A percentile compares a stretch with the other conserved stretches of the same genome.
These are phyloP conservation scores for Colletotrichum destructivum DNA, from an alignment of 2,329 filamentous ascomycete species.

Conservation along the genomic window DNA sequence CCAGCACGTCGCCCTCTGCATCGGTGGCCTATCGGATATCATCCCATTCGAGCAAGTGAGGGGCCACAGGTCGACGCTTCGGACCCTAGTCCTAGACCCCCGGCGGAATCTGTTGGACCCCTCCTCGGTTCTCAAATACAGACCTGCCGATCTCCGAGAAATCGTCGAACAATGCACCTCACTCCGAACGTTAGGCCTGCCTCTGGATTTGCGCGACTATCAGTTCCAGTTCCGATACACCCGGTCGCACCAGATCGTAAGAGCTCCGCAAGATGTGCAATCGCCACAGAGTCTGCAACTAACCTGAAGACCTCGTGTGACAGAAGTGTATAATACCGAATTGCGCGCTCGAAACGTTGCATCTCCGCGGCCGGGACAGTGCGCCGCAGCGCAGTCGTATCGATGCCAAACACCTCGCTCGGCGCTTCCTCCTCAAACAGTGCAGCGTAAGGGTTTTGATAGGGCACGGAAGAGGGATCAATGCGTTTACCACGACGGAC, in stretches of 20 bases:
- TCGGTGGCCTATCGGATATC: not conserved
- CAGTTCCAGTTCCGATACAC: not conserved
- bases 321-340: not conserved
- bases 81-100: not conserved
- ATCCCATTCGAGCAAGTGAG: conserved; percentile 1
- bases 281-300: not conserved
- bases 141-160: not conserved
- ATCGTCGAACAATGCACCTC: conserved; percentile 4
- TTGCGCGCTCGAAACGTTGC: not conserved
- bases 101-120: not conserved
- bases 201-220: conserved; percentile 3
- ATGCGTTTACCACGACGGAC: conserved; percentile 3
- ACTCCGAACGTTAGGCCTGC: conserved; percentile 3
- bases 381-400: not conserved
- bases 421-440: conserved; percentile 5
- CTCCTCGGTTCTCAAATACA: conserved; percentile 4
- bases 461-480: not conserved
- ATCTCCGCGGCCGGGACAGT: conserved; percentile 2
- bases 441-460: conserved; percentile 3
- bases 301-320: not conserved
- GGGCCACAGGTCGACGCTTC: not conserved
- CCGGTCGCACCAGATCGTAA: conserved; percentile 2
- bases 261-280: not conserved
- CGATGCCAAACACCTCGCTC: conserved; percentile 4
- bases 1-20: conserved; percentile 2